phyloP scores from a whole-genome alignment of 2,329 filamentous ascomycete genomes.

The Stagonosporopsis rhizophila region DNA sequence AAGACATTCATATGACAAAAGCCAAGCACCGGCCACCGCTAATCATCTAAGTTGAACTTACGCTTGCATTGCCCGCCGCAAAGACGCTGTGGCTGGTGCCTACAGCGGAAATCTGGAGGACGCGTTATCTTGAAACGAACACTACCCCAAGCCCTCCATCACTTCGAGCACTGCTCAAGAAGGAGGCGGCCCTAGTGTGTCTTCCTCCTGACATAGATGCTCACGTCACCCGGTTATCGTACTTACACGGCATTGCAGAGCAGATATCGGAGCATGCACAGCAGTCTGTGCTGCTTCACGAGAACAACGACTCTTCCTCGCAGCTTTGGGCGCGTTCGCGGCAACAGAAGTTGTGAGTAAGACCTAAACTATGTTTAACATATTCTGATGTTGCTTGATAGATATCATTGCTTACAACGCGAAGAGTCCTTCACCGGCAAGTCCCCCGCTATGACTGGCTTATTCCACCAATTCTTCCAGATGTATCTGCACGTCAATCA shows the following conservation, averaged over 20 bases:
- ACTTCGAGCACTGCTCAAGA: slow-evolving; percentile 19
- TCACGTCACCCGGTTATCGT: slow-evolving; percentile 19
- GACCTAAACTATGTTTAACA: no score
- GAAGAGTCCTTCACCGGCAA: slow-evolving; percentile 52
- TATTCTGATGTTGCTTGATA: slow-evolving; percentile 59
- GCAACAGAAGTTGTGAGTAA: slow-evolving; percentile 22
- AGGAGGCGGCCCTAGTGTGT: slow-evolving; percentile 58
- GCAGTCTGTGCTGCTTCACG: slow-evolving; percentile 22
- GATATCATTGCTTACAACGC: slow-evolving; percentile 54
- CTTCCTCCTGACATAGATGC: slow-evolving; percentile 62
- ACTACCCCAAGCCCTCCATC: slow-evolving; percentile 9
- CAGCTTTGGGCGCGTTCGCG: slow-evolving; percentile 29
- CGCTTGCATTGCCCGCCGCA: slow-evolving; percentile 67
- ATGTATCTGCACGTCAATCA: slow-evolving; percentile 69
- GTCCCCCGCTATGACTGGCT: slow-evolving; percentile 16
- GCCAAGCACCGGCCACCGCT: slow-evolving; percentile 54
- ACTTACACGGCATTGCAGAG: slow-evolving; percentile 28
- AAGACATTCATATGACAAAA: slow-evolving; percentile 32
- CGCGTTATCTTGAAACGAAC: slow-evolving; percentile 48
- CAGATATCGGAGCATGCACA: slow-evolving; percentile 30
- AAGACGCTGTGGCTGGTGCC: slow-evolving; percentile 70
- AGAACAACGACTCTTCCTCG: slow-evolving; percentile 24
- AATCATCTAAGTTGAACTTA: slow-evolving; percentile 72
- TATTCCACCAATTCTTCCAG: slow-evolving; percentile 60
- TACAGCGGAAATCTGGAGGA: slow-evolving; percentile 69